phyloP scores from a whole-genome alignment of 2,329 filamentous ascomycete genomes.

The Trichoderma brevicompactum region DNA sequence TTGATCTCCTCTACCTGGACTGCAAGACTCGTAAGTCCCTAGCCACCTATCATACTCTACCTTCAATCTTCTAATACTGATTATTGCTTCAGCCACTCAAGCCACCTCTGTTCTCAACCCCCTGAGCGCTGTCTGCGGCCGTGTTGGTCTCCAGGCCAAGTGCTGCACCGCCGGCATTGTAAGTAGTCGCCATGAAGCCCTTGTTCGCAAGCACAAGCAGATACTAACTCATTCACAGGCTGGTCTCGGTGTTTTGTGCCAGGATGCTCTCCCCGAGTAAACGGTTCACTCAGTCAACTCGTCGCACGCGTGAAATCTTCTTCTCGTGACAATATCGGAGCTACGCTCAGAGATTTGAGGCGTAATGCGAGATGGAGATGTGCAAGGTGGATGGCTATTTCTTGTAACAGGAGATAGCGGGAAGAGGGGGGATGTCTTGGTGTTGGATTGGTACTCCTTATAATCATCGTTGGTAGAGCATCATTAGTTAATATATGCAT shows the following conservation, averaged over 20 bases:
- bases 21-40: slow-evolving; percentile 29
- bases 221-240: background rate
- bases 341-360: background rate
- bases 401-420: background rate
- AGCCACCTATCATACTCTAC: too few species aligned
- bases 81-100: background rate
- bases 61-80: background rate
- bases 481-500: too few species aligned
- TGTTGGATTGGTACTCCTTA: background rate
- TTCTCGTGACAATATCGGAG: background rate
- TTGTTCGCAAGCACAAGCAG: background rate
- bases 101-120: background rate
- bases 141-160: background rate
- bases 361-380: background rate
- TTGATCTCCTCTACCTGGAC: slow-evolving; percentile 29
- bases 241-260: slow-evolving; percentile 9
- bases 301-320: background rate
- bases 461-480: too few species aligned
- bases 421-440: background rate
- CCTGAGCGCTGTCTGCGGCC: background rate
- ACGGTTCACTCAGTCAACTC: background rate
- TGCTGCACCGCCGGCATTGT: slow-evolving; percentile 13
- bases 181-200: background rate
- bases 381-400: background rate
- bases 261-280: slow-evolving; percentile 19